Evolutionary conservation across 2,329 filamentous ascomycete species (phyloP).

Genomic region (Diplodia scrobiculata): DNA sequence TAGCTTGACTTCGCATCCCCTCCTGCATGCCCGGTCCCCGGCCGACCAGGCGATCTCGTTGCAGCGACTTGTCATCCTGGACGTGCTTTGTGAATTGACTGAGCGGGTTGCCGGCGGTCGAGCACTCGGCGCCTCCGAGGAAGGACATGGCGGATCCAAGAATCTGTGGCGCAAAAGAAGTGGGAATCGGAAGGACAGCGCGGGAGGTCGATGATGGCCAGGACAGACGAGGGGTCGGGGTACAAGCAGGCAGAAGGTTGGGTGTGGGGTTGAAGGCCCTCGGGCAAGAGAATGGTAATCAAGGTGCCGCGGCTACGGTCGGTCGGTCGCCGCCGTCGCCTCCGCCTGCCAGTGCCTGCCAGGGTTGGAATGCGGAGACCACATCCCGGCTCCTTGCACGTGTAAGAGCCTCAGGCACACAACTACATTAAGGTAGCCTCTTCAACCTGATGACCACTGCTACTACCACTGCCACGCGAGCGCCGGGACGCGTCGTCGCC

Average conservation of each 20-base stretch:
- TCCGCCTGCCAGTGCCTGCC: constrained; percentile 17
- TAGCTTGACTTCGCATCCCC: constrained; percentile 73
- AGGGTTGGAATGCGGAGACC: constrained; percentile 3
- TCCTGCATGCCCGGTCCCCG: constrained; percentile 71
- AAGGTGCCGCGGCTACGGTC: constrained; percentile 23
- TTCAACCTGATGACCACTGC: no score
- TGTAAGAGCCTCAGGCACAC: constrained; percentile 4
- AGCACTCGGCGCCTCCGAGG: constrained; percentile 93
- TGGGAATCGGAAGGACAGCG: neutral
- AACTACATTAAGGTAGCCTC: neutral
- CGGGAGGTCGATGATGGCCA: neutral
- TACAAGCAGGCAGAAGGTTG: neutral
- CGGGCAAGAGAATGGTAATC: constrained; percentile 18
- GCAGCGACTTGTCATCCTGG: constrained; percentile 91
- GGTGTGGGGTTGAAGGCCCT: constrained; percentile 14
- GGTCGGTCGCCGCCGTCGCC: constrained; percentile 13
- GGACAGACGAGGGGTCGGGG: neutral
- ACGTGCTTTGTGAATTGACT: constrained; percentile 98
- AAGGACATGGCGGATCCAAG: constrained; percentile 75
- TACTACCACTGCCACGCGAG: neutral
- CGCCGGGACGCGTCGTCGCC: neutral
- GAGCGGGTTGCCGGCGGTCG: constrained; percentile 90
- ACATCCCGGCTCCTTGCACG: constrained; percentile 6
- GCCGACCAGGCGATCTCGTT: constrained; percentile 83
- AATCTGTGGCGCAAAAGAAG: neutral